These are phyloP conservation scores for Ophiostoma novo-ulmi DNA, from an alignment of 2,329 filamentous ascomycete genomes.

Conservation along the genomic window DNA sequence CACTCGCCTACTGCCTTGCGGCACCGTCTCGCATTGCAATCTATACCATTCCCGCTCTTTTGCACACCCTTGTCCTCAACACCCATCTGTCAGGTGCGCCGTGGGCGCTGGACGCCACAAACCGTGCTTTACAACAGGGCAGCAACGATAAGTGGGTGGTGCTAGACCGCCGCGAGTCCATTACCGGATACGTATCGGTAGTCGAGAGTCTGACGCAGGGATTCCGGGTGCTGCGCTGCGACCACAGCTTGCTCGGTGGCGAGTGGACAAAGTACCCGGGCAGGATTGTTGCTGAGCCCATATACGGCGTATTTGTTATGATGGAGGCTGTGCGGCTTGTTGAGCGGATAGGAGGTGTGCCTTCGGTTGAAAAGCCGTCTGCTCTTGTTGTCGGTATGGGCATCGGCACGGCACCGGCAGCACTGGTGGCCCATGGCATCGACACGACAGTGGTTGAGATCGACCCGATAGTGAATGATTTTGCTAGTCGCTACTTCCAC, in stretches of 20 bases:
- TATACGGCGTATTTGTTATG: slow-evolving; percentile 95
- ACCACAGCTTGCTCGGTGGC: slow-evolving; percentile 88
- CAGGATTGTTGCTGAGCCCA: slow-evolving; percentile 66
- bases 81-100: slow-evolving; percentile 60
- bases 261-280: slow-evolving; percentile 67
- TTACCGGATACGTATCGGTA: slow-evolving; percentile 89
- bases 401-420: slow-evolving; percentile 84
- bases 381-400: slow-evolving; percentile 59
- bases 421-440: slow-evolving; percentile 80
- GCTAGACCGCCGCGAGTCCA: slow-evolving; percentile 75
- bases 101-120: slow-evolving; percentile 56
- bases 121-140: slow-evolving; percentile 57
- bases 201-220: slow-evolving; percentile 66
- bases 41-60: slow-evolving; percentile 63
- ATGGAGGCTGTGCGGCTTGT: slow-evolving; percentile 85
- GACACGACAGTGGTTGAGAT: slow-evolving; percentile 93
- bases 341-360: slow-evolving; percentile 37
- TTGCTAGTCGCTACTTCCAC: slow-evolving; percentile 76
- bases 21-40: slow-evolving; percentile 65
- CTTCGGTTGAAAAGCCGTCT: neutral
- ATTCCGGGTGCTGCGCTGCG: slow-evolving; percentile 82
- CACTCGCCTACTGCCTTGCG: slow-evolving; percentile 59
- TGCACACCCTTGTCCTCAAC: slow-evolving; percentile 68
- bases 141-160: slow-evolving; percentile 57
- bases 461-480: slow-evolving; percentile 80